Percentiles rank a stretch among this genome's conserved stretches.
Conservation (phyloP, 2,329 filamentous ascomycete species). For the Falciphora oryzae region DNA sequence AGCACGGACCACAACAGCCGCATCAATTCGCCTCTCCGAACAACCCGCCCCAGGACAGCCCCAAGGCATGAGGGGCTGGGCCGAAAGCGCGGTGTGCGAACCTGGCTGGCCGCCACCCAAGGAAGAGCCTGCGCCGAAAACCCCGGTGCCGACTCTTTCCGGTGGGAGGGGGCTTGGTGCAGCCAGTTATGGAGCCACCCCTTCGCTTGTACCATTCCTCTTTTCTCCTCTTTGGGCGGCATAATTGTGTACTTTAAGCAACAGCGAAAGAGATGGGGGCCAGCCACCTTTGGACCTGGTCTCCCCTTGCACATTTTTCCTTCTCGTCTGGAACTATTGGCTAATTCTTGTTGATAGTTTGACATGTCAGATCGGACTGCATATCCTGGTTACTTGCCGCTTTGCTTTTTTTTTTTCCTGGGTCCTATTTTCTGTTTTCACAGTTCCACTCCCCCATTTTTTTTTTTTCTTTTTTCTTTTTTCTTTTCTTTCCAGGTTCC, state of each 20-base stretch:
- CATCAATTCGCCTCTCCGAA: neutral
- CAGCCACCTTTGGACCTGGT: neutral
- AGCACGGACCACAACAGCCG: neutral
- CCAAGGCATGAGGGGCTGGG: neutral
- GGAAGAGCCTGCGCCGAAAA: neutral
- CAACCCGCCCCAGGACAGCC: neutral
- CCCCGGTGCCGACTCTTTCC: neutral
- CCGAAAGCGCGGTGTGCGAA: no score
- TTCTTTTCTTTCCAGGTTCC: neutral
- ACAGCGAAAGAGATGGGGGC: neutral
- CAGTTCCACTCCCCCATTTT: neutral
- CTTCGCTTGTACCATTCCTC: neutral
- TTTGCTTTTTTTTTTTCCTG: constrained; percentile 4
- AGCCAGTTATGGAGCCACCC: neutral
- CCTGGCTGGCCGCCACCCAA: neutral
- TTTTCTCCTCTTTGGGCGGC: neutral
- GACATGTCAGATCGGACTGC: neutral
- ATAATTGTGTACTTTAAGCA: constrained; percentile 5
- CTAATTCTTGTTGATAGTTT: constrained; percentile 3
- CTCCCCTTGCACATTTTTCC: neutral
- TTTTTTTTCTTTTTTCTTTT: neutral
- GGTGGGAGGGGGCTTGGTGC: no score
- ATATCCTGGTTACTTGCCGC: neutral
- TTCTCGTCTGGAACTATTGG: neutral
- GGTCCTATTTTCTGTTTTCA: neutral